Evolutionary conservation across 148 eudicot genomes (phyloP), one percentile per base, ranked within the genome.

Genomic region (Bassia scoparia): DNA sequence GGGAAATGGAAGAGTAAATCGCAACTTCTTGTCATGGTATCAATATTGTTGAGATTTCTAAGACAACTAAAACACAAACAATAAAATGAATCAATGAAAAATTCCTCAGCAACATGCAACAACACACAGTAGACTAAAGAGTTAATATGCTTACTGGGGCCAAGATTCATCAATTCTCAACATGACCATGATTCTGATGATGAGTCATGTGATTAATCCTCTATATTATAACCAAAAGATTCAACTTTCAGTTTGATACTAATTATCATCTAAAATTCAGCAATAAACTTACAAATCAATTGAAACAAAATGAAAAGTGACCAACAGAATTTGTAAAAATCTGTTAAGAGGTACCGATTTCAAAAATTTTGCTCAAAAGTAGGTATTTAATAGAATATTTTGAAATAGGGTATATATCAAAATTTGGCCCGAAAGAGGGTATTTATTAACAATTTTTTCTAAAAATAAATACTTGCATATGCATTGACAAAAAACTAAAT

Each of bases 111-210:
- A 0, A 37, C 27, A 48, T 37, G 29, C 29, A 21, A 15, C 3
- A 49, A 49, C 56, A 52, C n/a, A 4, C 56, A 20, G n/a, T 7
- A 18, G 13, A 12, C 2, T 48, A 20, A 26, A 30, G 5, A 18
- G n/a, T 66, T 33, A 10, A 67, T 31, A 31, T 67, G 68, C 88
- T 83, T 79, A 90, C 92, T 3, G 92, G 92, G 55, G 90, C 92
- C 92, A 90, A 26, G 92, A 88, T 76, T 90, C 96, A 81, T 90
- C 96, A 61, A n/a, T 90, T 90, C 75, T 90, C 96, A 67, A 88
- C 92, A 78, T 90, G 90, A 8, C 96, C 96, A 83, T 90, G 96
- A 83, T 90, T 90, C 78, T 82, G 89, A 78, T 90, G 96, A 67
- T 90, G 96, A 74, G 92, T 90, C 67, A 89, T 88, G 61, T 90